Percentiles rank a stretch among this genome's conserved stretches.
These are phyloP conservation scores for Ceratocystis colombiana DNA, from an alignment of 2,329 filamentous ascomycete species.

Conservation along the genomic window DNA sequence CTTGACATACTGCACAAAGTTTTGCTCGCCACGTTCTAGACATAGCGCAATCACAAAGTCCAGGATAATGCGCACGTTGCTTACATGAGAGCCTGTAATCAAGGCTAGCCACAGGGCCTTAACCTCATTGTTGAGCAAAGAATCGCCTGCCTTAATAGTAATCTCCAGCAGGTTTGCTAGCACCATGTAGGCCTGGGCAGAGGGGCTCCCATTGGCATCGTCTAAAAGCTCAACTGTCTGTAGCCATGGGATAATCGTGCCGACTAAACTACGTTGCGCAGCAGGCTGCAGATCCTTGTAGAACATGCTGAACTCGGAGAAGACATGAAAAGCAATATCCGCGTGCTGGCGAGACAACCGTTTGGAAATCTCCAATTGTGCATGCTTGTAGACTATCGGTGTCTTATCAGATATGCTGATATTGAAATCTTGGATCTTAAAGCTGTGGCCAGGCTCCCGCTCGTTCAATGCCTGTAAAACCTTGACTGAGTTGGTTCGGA, in stretches of 20 bases:
- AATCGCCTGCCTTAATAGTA: slow-evolving; percentile 60
- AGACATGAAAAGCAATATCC: slow-evolving; percentile 83
- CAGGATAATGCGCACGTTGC: slow-evolving; percentile 86
- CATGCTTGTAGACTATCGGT: slow-evolving; percentile 92
- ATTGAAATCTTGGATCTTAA: slow-evolving; percentile 91
- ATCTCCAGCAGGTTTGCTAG: slow-evolving; percentile 92
- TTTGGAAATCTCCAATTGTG: slow-evolving; percentile 93
- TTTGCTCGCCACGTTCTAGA: slow-evolving; percentile 87
- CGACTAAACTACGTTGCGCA: slow-evolving; percentile 86
- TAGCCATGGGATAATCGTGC: slow-evolving; percentile 90
- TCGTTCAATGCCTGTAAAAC: slow-evolving; percentile 74
- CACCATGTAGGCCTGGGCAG: slow-evolving; percentile 84
- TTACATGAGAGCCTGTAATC: slow-evolving; percentile 81
- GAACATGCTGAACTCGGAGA: slow-evolving; percentile 88
- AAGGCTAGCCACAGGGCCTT: slow-evolving; percentile 96
- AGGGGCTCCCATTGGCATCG: slow-evolving; percentile 83
- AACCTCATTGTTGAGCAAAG: slow-evolving; percentile 75
- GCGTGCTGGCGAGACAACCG: slow-evolving; percentile 78
- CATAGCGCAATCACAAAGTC: slow-evolving; percentile 96
- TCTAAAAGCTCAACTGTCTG: slow-evolving; percentile 87
- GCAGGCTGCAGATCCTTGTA: slow-evolving; percentile 79
- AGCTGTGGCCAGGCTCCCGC: slow-evolving; percentile 61
- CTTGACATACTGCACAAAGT: slow-evolving; percentile 96
- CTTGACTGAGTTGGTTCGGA: slow-evolving; percentile 76
- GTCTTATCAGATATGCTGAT: slow-evolving; percentile 98